A percentile compares a stretch with the other conserved stretches of the same genome.
These are phyloP conservation scores for Magnusiomyces tetraspermus DNA, from an alignment of 1,139 yeast genomes.

Conservation along the genomic window DNA sequence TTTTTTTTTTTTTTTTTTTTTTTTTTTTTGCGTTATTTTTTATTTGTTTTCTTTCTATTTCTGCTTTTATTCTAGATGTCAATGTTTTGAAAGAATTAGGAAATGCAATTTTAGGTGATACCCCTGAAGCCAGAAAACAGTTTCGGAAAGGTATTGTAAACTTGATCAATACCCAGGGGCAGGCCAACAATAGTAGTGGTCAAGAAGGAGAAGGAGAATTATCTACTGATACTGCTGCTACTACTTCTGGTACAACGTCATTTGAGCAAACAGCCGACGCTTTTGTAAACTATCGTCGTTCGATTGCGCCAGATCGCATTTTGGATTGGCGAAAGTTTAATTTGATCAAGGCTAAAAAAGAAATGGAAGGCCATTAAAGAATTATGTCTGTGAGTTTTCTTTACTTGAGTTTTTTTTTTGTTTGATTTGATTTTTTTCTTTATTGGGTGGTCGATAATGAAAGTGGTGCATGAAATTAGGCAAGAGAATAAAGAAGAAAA, in stretches of 20 bases:
- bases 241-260: not conserved
- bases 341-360: conserved; percentile 9
- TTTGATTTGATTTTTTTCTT: no score
- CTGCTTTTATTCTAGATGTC: conserved; percentile 15
- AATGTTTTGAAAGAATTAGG: conserved; percentile 18
- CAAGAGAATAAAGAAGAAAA: no score
- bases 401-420: no score
- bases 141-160: conserved; percentile 18
- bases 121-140: conserved; percentile 18
- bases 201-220: not conserved
- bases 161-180: conserved; percentile 9
- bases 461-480: no score
- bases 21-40: not conserved
- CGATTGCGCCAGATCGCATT: conserved; percentile 13
- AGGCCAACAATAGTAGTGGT: conserved; percentile 1
- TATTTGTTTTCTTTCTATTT: not conserved
- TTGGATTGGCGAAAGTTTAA: conserved; percentile 20
- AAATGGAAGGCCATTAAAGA: no score
- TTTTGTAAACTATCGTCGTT: conserved; percentile 11
- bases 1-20: not conserved
- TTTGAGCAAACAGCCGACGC: conserved; percentile 13
- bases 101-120: conserved; percentile 21
- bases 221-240: not conserved
- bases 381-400: no score
- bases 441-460: no score